Base-by-base conservation (phyloP, 2,329 filamentous ascomycete species). In the Fusarium nisikadoi region DNA sequence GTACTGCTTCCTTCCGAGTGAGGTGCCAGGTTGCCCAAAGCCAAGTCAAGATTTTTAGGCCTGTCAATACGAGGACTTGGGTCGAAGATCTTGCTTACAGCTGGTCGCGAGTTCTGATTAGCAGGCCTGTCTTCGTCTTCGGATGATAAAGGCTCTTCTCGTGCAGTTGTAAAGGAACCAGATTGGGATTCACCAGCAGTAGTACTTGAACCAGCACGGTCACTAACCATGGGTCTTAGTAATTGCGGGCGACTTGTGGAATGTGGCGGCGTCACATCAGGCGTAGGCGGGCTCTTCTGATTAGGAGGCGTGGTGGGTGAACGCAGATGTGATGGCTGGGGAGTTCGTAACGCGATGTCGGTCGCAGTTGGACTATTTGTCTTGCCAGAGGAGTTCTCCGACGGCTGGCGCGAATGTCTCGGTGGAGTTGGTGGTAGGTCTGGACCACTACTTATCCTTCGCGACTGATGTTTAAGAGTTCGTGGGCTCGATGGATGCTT, bases 191-290 rank as follows among this genome's bases (percentile, higher is more conserved):
- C 91, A 3, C 84, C 85, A 11, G 86, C 89, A 14, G 86, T 90
- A 14, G 85, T 81, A 68, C 87, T 88, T 36, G 87, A 88, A 27
- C 81, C 80, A 42, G 83, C 80, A 38, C 87, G 86, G 70, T 90
- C 86, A 69, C 80, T 81, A 47, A 85, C 76, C 23, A 80, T 78
- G 23, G 87, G 86, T 36, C 87, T 86, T 49, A 84, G 77, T 58
- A 82, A 77, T 76, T 83, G 84, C 20, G 85, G 81, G 63, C 84
- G 84, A 41, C 80, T 80, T 52, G 79, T 77, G 46, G 81, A 80
- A 66, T 89, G 87, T 39, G 92, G 92, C 57, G 92, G 93, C 20
- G 92, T 94, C 49, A 92, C 88, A 80, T 94, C 92, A 38, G 92
- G 93, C 6, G 92, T 94, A 36, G 91, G 92, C 20, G 91, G 91